Evolutionary conservation across 2,329 filamentous ascomycete species (phyloP), one percentile per base, ranked within the genome.

Genomic region (Cordyceps cateniannulata): DNA sequence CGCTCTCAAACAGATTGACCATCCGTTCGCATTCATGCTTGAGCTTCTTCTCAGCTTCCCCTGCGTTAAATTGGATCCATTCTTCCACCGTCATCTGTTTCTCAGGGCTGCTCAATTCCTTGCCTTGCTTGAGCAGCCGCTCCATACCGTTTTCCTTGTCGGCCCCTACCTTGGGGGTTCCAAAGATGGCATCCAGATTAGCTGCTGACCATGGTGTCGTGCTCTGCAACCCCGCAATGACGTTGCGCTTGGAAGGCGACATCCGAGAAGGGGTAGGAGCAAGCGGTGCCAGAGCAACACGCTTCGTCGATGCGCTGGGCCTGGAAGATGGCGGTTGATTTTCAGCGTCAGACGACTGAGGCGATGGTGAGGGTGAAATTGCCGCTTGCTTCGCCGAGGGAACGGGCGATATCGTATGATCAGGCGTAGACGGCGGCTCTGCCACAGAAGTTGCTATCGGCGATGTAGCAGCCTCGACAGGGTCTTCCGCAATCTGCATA

Each of bases 11-110:
- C 9, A 84, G 79, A 62, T 81, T 83, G 5, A 99, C 91, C 73
- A 96, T 84, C 27, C 85, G 78, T 77, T 98, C 93, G 69, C 92
- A 96, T 71, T 96, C 89, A 40, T 81, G 77, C 69, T 87, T 88
- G 60, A 99, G 77, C 71, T 86, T 87, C 73, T 87, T 85, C 77
- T 98, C 93, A 0, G 90, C 91, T 70, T 87, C 80, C 63, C 83
- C 82, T 0, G 95, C 95, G 66, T 95, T 93, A 74, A 87, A 84
- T 62, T 86, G 79, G 44, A 99, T 89, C 91, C 93, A 99, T 73
- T 97, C 87, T 72, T 96, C 91, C 0, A 98, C 91, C 5, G 87
- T 93, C 93, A 99, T 96, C 42, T 82, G 79, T 77, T 89, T 92
- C 77, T 98, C 95, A 0, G 86, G 84, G 58, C 82, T 89, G 2